A percentile compares a stretch with the other conserved stretches of the same genome.
Evolutionary conservation across 345 rosid genomes (phyloP).

Genomic region (Psidium friedrichsthalianum): DNA sequence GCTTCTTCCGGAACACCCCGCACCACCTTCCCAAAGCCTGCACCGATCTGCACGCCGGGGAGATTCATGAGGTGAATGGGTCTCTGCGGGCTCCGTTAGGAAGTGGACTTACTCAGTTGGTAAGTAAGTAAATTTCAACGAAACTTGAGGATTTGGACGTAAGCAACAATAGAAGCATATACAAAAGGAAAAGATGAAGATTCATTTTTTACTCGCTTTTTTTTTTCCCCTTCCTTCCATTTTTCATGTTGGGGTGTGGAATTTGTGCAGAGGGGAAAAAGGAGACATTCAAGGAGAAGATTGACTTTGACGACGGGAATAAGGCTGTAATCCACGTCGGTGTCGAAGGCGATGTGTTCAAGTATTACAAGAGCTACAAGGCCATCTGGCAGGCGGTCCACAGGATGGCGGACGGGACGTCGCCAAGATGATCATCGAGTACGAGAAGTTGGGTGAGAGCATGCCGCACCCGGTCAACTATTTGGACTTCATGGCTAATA

Average conservation of each 20-base stretch:
- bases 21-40: background rate
- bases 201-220: background rate
- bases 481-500: background rate
- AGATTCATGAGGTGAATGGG: background rate
- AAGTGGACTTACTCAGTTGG: background rate
- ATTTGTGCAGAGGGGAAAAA: background rate
- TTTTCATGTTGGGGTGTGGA: background rate
- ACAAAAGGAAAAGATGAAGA: background rate
- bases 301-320: background rate
- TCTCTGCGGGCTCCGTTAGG: background rate
- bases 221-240: background rate
- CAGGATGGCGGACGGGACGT: background rate
- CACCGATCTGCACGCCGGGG: background rate
- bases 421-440: conserved; percentile 1
- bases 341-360: background rate
- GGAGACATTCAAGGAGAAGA: background rate
- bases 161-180: background rate
- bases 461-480: conserved; percentile 5
- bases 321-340: background rate
- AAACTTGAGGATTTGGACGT: background rate
- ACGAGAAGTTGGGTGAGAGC: conserved; percentile 10
- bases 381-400: background rate
- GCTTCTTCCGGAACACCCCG: background rate
- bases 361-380: background rate
- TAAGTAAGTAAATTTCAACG: background rate